Conservation (phyloP, 2,329 filamentous ascomycete genomes). For the Aspergillus persii region DNA sequence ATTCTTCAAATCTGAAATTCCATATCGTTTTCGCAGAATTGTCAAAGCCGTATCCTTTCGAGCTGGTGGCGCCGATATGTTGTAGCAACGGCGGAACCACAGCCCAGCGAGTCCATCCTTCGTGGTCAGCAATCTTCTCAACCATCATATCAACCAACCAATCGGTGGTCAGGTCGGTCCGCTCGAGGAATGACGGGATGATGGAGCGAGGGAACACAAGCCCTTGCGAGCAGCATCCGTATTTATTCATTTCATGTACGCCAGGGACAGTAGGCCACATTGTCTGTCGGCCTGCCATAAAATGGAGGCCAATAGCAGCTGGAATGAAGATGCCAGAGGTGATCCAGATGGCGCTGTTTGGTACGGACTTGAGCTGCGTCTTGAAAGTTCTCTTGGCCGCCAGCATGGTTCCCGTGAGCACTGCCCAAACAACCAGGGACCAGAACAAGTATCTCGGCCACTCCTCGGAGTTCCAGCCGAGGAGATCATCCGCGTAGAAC, state of each 20-base stretch:
- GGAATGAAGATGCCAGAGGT: slow-evolving; percentile 27
- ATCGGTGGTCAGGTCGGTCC: slow-evolving; percentile 10
- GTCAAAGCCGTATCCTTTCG: slow-evolving; percentile 16
- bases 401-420: slow-evolving; percentile 6
- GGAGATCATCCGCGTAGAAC: slow-evolving; percentile 45
- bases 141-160: slow-evolving; percentile 18
- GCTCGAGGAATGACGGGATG: slow-evolving; percentile 8
- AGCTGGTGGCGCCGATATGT: slow-evolving; percentile 15
- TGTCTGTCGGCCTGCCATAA: slow-evolving; percentile 41
- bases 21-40: slow-evolving; percentile 12
- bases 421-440: slow-evolving; percentile 21
- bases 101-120: slow-evolving; percentile 11
- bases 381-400: slow-evolving; percentile 5
- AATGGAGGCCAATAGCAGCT: slow-evolving; percentile 34
- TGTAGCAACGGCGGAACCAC: slow-evolving; percentile 14
- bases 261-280: slow-evolving; percentile 35
- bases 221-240: slow-evolving; percentile 45
- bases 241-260: slow-evolving; percentile 40
- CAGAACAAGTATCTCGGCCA: slow-evolving; percentile 36
- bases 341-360: slow-evolving; percentile 21
- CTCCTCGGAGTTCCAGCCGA: slow-evolving; percentile 45
- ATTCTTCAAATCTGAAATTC: slow-evolving; percentile 17
- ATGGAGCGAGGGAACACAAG: slow-evolving; percentile 38
- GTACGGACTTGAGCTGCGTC: slow-evolving; percentile 14
- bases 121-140: slow-evolving; percentile 11